Base-by-base conservation (phyloP, 257 asterid genomes). In the Rubia yunnanensis region DNA sequence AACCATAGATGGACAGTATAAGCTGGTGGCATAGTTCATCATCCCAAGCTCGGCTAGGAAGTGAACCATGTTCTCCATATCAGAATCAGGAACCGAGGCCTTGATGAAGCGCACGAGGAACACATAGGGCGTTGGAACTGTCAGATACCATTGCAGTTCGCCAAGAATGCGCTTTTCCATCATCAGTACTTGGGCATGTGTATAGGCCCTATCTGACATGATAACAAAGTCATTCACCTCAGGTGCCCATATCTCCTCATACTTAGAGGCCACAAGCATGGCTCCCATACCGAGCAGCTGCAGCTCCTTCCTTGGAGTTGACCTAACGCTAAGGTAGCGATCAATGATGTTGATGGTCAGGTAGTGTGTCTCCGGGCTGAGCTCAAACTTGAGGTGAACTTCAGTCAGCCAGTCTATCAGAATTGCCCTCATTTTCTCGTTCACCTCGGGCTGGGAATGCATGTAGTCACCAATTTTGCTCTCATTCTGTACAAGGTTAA, bases 221-320 rank as follows among this genome's bases (percentile, higher is more conserved):
- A 78, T 38, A 24, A 85, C 95, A 15, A 90, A 69, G 64, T 92
- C 97, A 20, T 49, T 18, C 2, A 84, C 95, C 87, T 92, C 96
- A 5, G 97, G 97, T 4, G 96, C 97, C 97, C 99, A 92, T 22
- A 89, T 89, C 62, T 92, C 99, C 73, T 92, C 95, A 27, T 92
- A 87, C 64, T 92, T 92, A 2, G 97, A 92, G 57, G 99, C 96
- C 38, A 87, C 72, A 2, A 92, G 97, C 95, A 87, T 80, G 2
- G 99, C 75, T 60, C 95, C 67, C 49, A 92, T 53, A 32, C 99
- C 99, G n/a, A 92, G 77, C 71, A 92, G 66, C 73, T 92, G 99
- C 70, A 92, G 71, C 67, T 89, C 96, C 73, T 72, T 84, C 60
- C 94, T 84, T 36, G 74, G 18, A 8, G 82, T 76, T 0, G 73